phyloP scores from a whole-genome alignment of 1,284 basidiomycete species.

The Phellinidium pouzarii region DNA sequence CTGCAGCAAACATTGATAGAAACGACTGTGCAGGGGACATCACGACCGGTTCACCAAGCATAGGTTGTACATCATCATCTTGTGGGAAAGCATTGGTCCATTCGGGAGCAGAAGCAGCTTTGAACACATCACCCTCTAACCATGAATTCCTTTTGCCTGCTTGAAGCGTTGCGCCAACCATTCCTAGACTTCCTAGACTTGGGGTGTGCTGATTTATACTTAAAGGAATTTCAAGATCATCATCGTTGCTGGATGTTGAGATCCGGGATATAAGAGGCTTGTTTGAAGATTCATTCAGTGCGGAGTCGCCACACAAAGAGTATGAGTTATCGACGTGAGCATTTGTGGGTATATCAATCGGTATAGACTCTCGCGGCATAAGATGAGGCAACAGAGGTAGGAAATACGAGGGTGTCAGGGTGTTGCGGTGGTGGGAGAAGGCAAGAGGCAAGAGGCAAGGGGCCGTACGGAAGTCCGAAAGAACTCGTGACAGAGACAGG shows the following conservation, averaged over 20 bases:
- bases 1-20: slow-evolving; percentile 58
- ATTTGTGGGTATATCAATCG: slow-evolving; percentile 6
- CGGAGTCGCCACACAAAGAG: slow-evolving; percentile 9
- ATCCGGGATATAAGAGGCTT: slow-evolving; percentile 9
- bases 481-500: neutral
- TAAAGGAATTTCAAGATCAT: neutral
- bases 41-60: slow-evolving; percentile 9
- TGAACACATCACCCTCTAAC: slow-evolving; percentile 4
- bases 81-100: slow-evolving; percentile 5
- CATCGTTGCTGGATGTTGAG: slow-evolving; percentile 1
- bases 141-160: neutral
- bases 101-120: slow-evolving; percentile 18
- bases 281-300: slow-evolving; percentile 10
- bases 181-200: slow-evolving; percentile 11
- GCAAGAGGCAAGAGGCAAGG: neutral
- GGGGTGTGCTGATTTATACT: neutral
- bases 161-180: slow-evolving; percentile 5
- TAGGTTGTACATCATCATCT: neutral
- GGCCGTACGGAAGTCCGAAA: neutral
- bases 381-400: neutral
- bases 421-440: neutral
- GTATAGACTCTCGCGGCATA: slow-evolving; percentile 7
- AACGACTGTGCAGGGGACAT: slow-evolving; percentile 75
- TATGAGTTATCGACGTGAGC: slow-evolving; percentile 6
- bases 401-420: neutral